Base-by-base conservation (phyloP, 106 monocot species). In the Xerophyta viscosa region DNA sequence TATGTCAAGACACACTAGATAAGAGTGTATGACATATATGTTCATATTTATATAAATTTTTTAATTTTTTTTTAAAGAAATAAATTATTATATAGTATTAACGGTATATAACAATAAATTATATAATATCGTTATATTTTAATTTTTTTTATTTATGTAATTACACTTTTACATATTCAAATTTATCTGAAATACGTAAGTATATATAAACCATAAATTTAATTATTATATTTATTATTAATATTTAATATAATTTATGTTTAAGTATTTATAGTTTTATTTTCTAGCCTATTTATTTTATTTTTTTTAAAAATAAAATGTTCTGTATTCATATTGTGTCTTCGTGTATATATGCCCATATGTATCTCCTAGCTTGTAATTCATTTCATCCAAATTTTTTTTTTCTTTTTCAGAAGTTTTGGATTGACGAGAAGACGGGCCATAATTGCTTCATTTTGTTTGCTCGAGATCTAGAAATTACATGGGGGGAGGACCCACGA, bases 401-500 rank as follows among this genome's bases (percentile, higher is more conserved):
- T 39, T 7, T 12, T 48, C 22, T 59, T 20, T 44, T 61, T 41
- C 62, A 78, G 83, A 70, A 74, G 51, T 74, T 70, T 31, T 83
- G 77, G 83, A 70, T 78, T 29, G 77, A 83, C 2, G 31, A 67
- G 45, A 30, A 52, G 41, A 70, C 73, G 15, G 63, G 61, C 6
- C n/a, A 49, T 59, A 83, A 83, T 50, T 78, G 74, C 58, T 67
- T 78, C 59, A 64, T 57, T 28, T 5, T 84, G 44, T 67, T 64
- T 31, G 67, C 83, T 0, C 70, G 64, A 20, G 67, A 37, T 27
- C 18, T 85, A 22, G 41, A 30, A 18, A 85, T 85, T 42, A 72
- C 79, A 52, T 85, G 84, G 84, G 58, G 67, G 6, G 66, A 79
- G 7, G 66, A 85, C n/a, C 23, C 36, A 19, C 58, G 18, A 44